Base-by-base conservation (phyloP, 1,284 basidiomycete species). In the Ceratobasidium sp. region DNA sequence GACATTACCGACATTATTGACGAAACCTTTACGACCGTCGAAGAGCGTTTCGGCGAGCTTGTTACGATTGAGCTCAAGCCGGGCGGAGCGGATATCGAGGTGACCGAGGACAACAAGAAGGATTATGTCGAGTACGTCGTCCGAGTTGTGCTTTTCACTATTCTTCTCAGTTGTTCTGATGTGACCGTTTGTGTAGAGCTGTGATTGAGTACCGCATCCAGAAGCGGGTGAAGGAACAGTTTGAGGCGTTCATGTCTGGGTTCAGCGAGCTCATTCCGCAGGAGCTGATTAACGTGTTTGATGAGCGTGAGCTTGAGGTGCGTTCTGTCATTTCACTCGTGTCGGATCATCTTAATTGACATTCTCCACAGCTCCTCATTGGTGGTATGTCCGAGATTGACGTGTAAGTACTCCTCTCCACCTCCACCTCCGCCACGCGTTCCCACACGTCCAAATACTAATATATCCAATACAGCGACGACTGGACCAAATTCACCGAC, bases 331-430 rank as follows among this genome's bases (percentile, higher is more conserved):
- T 76, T 72, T 21, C 46, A 0, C 28, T 38, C 2, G 41, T 35
- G 5, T 54, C 14, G 30, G 14, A 11, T 1, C 30, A 58, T 23
- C 23, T 23, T 28, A 26, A 23, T 41, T 64, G 43, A 44, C 66
- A 59, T 49, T 23, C 54, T 7, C n/a, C 41, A 11, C 66, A 80
- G 81, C 83, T 98, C 67, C 85, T 99, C 76, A 98, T 99, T 77
- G 97, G 98, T 77, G 98, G 98, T 79, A 98, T 99, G 95, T 94
- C 94, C 26, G 97, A 99, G 83, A 98, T 99, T 76, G 97, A 99
- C 80, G 92, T 93, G 91, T 93, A 82, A 76, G 89, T 85, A 16
- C 16, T 57, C 11, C 21, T 26, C 2, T 21, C 1, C 23, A 16
- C 21, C n/a, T 46, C 35, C 13, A 52, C 7, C 41, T 69, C 14